phyloP scores from a whole-genome alignment of 139 green algal species.

The Chlorella sp. region DNA sequence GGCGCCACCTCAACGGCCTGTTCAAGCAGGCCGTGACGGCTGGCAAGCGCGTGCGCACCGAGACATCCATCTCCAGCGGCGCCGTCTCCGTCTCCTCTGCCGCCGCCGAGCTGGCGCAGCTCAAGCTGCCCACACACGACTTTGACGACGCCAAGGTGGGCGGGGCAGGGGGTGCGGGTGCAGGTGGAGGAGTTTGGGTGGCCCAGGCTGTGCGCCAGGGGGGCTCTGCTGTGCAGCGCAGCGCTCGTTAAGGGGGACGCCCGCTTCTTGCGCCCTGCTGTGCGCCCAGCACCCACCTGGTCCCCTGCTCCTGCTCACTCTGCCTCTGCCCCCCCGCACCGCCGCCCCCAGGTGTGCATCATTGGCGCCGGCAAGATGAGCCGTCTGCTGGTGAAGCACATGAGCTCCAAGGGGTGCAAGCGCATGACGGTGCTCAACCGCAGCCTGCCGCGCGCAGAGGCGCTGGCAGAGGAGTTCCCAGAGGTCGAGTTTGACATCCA shows the following conservation, averaged over 20 bases:
- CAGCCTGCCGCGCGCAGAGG: conserved; percentile 85
- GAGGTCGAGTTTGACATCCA: conserved; percentile 94
- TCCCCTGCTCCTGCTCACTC: background rate
- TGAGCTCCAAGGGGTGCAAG: conserved; percentile 95
- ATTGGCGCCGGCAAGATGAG: conserved; percentile 99
- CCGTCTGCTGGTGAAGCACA: conserved; percentile 97
- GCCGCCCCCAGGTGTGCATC: conserved; percentile 80
- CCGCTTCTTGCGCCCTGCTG: background rate
- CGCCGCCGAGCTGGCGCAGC: conserved; percentile 96
- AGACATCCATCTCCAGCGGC: conserved; percentile 95
- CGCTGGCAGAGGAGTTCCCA: conserved; percentile 94
- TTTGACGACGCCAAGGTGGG: conserved; percentile 75
- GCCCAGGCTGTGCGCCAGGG: background rate
- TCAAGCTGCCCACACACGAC: conserved; percentile 95
- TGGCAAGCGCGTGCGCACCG: conserved; percentile 95
- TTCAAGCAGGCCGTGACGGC: conserved; percentile 99
- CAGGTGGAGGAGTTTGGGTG: background rate
- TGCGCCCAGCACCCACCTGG: too few species aligned
- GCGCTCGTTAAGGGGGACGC: background rate
- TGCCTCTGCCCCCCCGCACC: background rate
- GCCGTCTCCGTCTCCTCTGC: conserved; percentile 95
- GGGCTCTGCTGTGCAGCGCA: background rate
- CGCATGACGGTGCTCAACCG: conserved; percentile 95
- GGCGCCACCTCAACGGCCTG: conserved; percentile 96
- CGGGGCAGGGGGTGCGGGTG: background rate